Base-by-base conservation (phyloP, 2,329 filamentous ascomycete species). In the Trichoderma atrobrunneum region DNA sequence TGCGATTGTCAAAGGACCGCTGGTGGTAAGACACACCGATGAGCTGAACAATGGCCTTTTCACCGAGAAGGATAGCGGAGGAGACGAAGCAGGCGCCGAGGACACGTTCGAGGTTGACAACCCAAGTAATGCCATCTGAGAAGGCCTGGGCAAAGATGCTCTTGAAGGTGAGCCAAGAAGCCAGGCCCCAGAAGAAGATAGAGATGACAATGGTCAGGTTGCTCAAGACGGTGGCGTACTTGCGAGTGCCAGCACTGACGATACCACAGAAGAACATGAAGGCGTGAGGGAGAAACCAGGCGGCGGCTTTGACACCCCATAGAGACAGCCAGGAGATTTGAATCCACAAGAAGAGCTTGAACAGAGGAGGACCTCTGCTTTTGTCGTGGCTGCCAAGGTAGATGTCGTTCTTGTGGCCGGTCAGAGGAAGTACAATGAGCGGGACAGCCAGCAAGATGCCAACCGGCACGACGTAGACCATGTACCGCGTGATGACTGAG, bases 11-110 rank as follows among this genome's bases (percentile, higher is more conserved):
- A 81, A 96, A 96, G 61, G 94, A 94, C 75, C 93, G 90, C 78
- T 93, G 91, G 80, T 96, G 93, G 80, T 96, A 96, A 73, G 91
- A 92, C 80, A 96, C 92, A 78, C 92, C 93, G 79, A 96, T 94
- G 73, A 95, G 85, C 81, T 95, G 93, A 39, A 96, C 91, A 74
- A 95, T 86, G 72, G 91, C 85, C 81, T 93, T 94, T 81, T 96
- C 93, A n/a, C 84, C 89, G 18, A 95, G 86, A 73, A 93, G 90
- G 21, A 95, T 87, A 64, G 91, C 85, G 0, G 91, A 88, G 11
- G 90, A 91, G 54, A 92, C 87, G 61, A 94, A 87, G 34, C 88
- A 82, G 2, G 92, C 91, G 26, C 88, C 88, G 7, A 95, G 84
- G 18, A 95, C 85, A 64, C 87, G 88, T 74, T 88, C 87, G 76